Base-by-base conservation (phyloP, 495 filamentous ascomycete species). In the Neurospora sp. region DNA sequence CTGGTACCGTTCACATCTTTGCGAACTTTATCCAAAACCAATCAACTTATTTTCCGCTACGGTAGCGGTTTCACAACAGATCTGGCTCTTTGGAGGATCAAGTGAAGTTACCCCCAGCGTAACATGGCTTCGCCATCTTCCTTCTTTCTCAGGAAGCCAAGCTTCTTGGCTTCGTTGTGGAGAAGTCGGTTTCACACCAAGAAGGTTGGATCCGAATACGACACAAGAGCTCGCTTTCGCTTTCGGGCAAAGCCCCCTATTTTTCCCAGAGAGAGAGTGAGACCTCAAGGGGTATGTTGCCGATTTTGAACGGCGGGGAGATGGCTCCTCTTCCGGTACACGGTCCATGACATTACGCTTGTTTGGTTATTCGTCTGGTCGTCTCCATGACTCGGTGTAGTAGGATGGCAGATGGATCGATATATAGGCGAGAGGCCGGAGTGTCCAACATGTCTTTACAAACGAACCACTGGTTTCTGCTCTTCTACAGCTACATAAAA, bases 191-290 rank as follows among this genome's bases (percentile, higher is more conserved):
- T 37, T 69, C n/a, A 18, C 18, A 39, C 39, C 35, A 59, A 44
- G 16, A 44, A 6, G 16, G 41, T 8, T n/a, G 41, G 41, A 70
- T 39, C n/a, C 71, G 71, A 73, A 73, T 73, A 45, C 71, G 71
- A 69, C 39, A 31, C 6, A 6, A 16, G 9, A 22, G 39, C 31
- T 72, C 71, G 71, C 31, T 68, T 69, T 68, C 53, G 59, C 71
- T 44, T 42, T 70, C 39, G 18, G 42, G 44, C 5, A 47, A n/a
- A n/a, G n/a, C 44, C n/a, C 44, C 44, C 44, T 47, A 22, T 47
- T 22, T 42, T 10, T 22, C 44, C 44, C 5, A 22, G 44, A 47
- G n/a, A 47, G n/a, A 22, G n/a, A 10, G 44, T 47, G 44, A 47
- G n/a, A 47, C n/a, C n/a, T 47, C 44, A n/a, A 22, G 3, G n/a